A percentile compares a stretch with the other conserved stretches of the same genome.
phyloP scores from a whole-genome alignment of 306 rosid species.

The Canavalia gladiata region DNA sequence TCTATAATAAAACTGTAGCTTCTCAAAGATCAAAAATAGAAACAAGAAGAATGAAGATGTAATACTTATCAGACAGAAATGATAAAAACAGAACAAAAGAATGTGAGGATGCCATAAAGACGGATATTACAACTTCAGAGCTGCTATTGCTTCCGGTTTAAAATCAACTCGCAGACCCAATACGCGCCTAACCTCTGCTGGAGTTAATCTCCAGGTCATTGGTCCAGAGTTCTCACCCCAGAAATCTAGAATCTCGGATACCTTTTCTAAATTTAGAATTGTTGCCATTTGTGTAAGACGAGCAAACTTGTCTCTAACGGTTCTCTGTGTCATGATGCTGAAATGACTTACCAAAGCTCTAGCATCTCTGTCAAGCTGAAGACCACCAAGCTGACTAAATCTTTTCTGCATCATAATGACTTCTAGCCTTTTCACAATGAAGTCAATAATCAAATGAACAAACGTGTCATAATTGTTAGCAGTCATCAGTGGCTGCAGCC shows the following conservation, averaged over 20 bases:
- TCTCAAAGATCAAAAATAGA: conserved; percentile 21
- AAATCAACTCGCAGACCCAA: conserved; percentile 91
- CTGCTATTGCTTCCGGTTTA: conserved; percentile 91
- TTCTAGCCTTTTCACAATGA: conserved; percentile 91
- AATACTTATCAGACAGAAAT: conserved; percentile 41
- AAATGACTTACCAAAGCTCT: conserved; percentile 96
- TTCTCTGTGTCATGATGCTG: conserved; percentile 91
- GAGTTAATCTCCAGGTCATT: conserved; percentile 97
- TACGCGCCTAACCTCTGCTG: conserved; percentile 98
- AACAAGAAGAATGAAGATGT: conserved; percentile 40
- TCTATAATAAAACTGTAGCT: no score
- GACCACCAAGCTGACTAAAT: conserved; percentile 97
- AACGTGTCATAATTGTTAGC: conserved; percentile 81
- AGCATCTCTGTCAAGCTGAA: conserved; percentile 94
- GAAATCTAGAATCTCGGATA: conserved; percentile 94
- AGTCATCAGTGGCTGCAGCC: conserved; percentile 95
- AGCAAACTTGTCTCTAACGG: conserved; percentile 95
- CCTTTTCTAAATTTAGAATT: conserved; percentile 93
- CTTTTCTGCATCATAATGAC: conserved; percentile 98
- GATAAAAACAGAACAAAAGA: conserved; percentile 54
- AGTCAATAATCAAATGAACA: conserved; percentile 86
- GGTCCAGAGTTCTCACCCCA: conserved; percentile 99
- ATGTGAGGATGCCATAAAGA: conserved; percentile 40
- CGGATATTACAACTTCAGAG: conserved; percentile 74
- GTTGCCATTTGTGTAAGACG: conserved; percentile 98